Evolutionary conservation across 768 basidiomycete species (phyloP).

Genomic region (Kwoniella newhampshirensis): DNA sequence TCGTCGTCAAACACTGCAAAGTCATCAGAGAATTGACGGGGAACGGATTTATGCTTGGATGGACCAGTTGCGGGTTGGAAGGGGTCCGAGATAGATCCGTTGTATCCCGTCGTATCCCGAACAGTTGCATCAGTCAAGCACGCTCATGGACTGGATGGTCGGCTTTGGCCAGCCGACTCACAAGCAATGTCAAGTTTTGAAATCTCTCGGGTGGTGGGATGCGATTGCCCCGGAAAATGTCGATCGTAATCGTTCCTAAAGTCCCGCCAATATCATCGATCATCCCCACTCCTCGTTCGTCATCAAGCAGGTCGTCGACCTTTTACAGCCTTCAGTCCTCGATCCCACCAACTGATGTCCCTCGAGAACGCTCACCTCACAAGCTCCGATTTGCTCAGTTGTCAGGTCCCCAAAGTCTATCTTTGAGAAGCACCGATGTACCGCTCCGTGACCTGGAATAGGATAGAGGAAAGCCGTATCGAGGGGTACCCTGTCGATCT

Average conservation of each 20-base stretch:
- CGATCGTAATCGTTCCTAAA: too few species aligned
- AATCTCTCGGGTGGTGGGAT: too few species aligned
- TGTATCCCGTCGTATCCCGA: background rate
- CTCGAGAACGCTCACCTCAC: background rate
- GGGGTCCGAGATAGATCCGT: too few species aligned
- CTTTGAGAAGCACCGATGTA: background rate
- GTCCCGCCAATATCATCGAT: too few species aligned
- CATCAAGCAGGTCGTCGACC: background rate
- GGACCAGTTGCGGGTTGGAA: too few species aligned
- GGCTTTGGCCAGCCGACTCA: background rate
- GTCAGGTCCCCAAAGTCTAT: background rate
- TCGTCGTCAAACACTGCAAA: background rate
- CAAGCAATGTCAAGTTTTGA: background rate
- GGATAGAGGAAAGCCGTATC: slow-evolving; percentile 6
- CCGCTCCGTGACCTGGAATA: background rate
- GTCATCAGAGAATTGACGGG: background rate
- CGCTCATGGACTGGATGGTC: too few species aligned
- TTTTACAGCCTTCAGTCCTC: too few species aligned
- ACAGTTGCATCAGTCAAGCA: too few species aligned
- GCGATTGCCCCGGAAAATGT: too few species aligned
- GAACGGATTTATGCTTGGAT: background rate
- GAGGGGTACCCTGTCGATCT: slow-evolving; percentile 3
- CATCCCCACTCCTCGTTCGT: too few species aligned
- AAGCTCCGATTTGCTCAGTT: background rate
- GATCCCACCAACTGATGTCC: too few species aligned